Percentiles rank a stretch among this genome's conserved stretches.
These are phyloP conservation scores for Osmanthus fragrans DNA, from an alignment of 257 asterid genomes.

Conservation along the genomic window DNA sequence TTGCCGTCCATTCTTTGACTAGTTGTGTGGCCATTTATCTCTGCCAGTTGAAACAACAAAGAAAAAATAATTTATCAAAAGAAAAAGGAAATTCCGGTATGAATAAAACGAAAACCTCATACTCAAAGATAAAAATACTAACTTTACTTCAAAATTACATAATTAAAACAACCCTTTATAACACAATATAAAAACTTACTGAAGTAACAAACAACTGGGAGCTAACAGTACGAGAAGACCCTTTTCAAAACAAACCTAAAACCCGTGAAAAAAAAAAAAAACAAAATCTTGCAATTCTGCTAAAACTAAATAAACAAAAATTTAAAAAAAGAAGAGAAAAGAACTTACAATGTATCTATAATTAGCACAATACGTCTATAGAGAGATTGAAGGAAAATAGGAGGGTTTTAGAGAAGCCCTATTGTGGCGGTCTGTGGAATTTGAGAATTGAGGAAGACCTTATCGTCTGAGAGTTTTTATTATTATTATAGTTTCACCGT, in stretches of 20 bases:
- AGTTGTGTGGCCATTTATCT: slow-evolving; percentile 69
- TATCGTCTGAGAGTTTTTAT: slow-evolving; percentile 5
- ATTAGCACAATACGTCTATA: neutral
- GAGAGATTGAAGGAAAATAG: neutral
- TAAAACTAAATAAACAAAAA: neutral
- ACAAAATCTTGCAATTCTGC: neutral
- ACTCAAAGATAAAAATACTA: neutral
- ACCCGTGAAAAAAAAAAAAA: neutral
- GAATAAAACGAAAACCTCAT: neutral
- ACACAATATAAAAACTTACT: neutral
- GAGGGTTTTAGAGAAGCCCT: slow-evolving; percentile 16
- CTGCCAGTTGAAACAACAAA: slow-evolving; percentile 24
- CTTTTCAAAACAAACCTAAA: neutral
- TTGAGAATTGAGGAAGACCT: slow-evolving; percentile 12
- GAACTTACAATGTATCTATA: neutral
- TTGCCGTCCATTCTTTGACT: slow-evolving; percentile 82
- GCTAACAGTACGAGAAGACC: neutral
- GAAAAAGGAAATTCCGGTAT: neutral
- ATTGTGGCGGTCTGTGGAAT: neutral
- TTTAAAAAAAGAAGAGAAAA: neutral
- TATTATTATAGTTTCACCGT: neutral
- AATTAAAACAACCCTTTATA: neutral
- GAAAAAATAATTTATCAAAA: neutral
- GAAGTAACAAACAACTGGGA: neutral
- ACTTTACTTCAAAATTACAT: neutral